Conservation (phyloP, 345 rosid species). For the Linum trigynum region DNA sequence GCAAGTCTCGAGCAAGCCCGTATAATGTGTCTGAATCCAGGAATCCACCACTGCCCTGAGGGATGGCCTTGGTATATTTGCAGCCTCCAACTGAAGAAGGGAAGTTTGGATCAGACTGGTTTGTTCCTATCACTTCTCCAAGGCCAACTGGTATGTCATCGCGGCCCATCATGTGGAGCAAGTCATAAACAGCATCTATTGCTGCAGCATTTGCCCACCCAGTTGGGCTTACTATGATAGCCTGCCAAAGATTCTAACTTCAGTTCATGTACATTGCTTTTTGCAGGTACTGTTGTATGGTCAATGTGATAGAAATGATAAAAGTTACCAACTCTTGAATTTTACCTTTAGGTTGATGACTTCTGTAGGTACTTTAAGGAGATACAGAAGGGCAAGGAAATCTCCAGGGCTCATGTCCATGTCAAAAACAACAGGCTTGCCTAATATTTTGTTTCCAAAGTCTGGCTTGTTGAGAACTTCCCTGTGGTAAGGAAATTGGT, state of each 20-base stretch:
- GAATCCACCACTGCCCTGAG: slow-evolving; percentile 10
- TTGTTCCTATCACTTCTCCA: slow-evolving; percentile 2
- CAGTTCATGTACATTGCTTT: no score
- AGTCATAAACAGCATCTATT: slow-evolving; percentile 6
- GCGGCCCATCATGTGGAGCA: slow-evolving; percentile 11
- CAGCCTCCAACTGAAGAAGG: slow-evolving; percentile 5
- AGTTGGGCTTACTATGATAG: slow-evolving; percentile 3
- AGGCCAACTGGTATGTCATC: slow-evolving; percentile 11
- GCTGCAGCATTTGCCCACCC: slow-evolving; percentile 12
- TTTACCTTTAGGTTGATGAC: slow-evolving; percentile 10
- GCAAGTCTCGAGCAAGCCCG: slow-evolving; percentile 8
- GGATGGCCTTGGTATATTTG: slow-evolving; percentile 10
- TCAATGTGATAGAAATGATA: not conserved
- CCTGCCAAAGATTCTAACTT: not conserved
- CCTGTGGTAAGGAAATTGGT: slow-evolving; percentile 13
- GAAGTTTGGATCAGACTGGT: not conserved
- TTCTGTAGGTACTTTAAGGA: slow-evolving; percentile 4
- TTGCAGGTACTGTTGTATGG: not conserved
- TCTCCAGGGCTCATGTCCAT: slow-evolving; percentile 11
- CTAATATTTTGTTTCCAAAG: not conserved
- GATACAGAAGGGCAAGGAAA: slow-evolving; percentile 11
- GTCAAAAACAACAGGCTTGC: slow-evolving; percentile 4
- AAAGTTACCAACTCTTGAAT: not conserved
- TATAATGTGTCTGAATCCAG: slow-evolving; percentile 7
- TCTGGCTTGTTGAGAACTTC: not conserved